Base-by-base conservation (phyloP, 2,329 filamentous ascomycete species). In the Cephalotrichum gorgonifer region DNA sequence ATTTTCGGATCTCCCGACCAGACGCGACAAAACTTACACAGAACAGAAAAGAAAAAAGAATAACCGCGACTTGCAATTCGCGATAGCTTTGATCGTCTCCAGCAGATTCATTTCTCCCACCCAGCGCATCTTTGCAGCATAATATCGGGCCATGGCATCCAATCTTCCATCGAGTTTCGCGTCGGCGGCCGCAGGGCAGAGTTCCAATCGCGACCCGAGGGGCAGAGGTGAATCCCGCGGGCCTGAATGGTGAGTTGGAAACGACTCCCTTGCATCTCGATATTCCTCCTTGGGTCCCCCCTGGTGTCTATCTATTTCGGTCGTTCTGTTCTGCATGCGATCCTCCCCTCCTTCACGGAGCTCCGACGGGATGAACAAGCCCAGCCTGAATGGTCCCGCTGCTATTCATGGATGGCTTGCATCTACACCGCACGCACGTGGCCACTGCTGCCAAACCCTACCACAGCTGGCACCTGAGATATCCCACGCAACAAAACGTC, bases 161-260 rank as follows among this genome's bases (percentile, higher is more conserved):
- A 83, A 85, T 71, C 78, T 88, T 66, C 82, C 85, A 60, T 88
- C 86, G 59, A 89, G 84, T 75, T 90, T 90, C 70, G 86, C 86
- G 64, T 88, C 86, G 63, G 86, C 86, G 60, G 86, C 86, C 58
- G 85, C 86, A 64, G 85, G 85, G 66, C 85, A 87, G 66, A 82
- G 76, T 59, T 70, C 73, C 64, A 81, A 64, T 68, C 78, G 75
- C 64, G 79, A 78, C 65, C 64, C 71, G 58, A 75, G 74, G 70
- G 69, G 67, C 63, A 79, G 76, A 69, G 72, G 64, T 60, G 78
- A 79, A 57, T 71, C 71, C 53, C 74, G 78, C 55, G 73, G 72
- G 65, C 82, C 79, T 70, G 85, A 88, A 67, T 88, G 85, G 85
- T 88, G 76, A 67, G 83, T 76, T 47, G 54, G 33, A 25, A 25